A percentile compares a stretch with the other conserved stretches of the same genome.
These are phyloP conservation scores for Coemansia sp. DNA, from an alignment of 192 early-diverging fungal species.

Conservation along the genomic window DNA sequence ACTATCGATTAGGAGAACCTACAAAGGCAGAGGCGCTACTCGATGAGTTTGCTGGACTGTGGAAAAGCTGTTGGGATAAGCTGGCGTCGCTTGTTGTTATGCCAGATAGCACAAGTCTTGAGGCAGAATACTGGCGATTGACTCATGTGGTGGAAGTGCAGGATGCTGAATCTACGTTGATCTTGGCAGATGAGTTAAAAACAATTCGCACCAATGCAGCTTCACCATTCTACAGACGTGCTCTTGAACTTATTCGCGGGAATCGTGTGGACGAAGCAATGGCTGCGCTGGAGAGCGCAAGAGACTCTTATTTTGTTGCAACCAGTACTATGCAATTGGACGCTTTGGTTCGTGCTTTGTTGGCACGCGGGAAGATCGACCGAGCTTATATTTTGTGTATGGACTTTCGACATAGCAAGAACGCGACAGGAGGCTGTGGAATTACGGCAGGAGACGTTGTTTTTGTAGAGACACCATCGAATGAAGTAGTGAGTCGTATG, in stretches of 20 bases:
- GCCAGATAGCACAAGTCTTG: constrained; percentile 19
- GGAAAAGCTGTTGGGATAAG: constrained; percentile 10
- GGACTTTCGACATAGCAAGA: constrained; percentile 13
- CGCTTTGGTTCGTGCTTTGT: constrained; percentile 15
- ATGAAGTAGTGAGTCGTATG: not conserved
- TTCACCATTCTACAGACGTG: constrained; percentile 25
- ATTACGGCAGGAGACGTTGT: constrained; percentile 12
- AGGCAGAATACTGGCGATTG: constrained; percentile 31
- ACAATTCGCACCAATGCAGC: constrained; percentile 13
- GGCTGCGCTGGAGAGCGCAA: constrained; percentile 11
- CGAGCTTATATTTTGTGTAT: constrained; percentile 19
- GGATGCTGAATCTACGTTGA: not conserved
- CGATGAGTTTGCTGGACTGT: constrained; percentile 7
- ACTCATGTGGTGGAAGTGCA: constrained; percentile 9
- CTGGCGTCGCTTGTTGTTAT: constrained; percentile 13
- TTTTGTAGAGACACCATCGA: constrained; percentile 11
- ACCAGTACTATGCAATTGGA: constrained; percentile 14
- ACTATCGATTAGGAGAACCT: constrained; percentile 20
- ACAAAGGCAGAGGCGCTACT: constrained; percentile 18
- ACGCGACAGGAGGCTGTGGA: constrained; percentile 2
- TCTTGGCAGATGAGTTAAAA: constrained; percentile 14
- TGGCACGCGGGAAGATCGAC: constrained; percentile 9
- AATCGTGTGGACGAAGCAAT: constrained; percentile 10
- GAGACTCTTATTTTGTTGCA: constrained; percentile 6
- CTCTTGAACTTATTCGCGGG: constrained; percentile 17